Percentiles rank a stretch among this genome's conserved stretches.
Conservation (phyloP, 2,329 filamentous ascomycete species). For the Rhynchosporium graminicola region DNA sequence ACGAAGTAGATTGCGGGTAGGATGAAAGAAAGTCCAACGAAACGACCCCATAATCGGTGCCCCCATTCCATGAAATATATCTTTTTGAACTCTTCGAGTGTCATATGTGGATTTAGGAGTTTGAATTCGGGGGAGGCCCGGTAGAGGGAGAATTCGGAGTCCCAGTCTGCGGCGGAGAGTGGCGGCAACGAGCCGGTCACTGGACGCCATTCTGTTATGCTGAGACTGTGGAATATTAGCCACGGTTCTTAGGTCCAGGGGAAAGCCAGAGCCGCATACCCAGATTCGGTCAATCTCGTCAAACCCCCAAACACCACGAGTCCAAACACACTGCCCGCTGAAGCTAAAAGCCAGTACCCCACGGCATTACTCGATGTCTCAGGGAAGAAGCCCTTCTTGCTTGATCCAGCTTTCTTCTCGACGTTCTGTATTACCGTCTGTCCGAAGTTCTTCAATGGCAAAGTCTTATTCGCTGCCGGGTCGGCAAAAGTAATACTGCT, state of each 20-base stretch:
- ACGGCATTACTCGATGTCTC: conserved; percentile 72
- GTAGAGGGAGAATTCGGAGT: conserved; percentile 91
- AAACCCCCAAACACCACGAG: conserved; percentile 95
- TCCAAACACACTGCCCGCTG: conserved; percentile 90
- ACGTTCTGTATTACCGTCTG: conserved; percentile 29
- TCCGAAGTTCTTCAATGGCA: conserved; percentile 33
- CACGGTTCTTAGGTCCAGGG: neutral
- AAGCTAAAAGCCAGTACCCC: conserved; percentile 90
- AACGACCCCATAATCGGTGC: conserved; percentile 89
- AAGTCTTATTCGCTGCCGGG: conserved; percentile 19
- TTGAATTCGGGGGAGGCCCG: conserved; percentile 89
- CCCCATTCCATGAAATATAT: conserved; percentile 99
- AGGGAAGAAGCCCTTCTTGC: conserved; percentile 35
- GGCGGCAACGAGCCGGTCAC: conserved; percentile 92
- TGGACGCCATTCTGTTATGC: conserved; percentile 98
- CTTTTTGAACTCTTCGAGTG: conserved; percentile 89
- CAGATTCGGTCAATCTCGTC: conserved; percentile 92
- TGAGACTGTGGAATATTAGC: conserved; percentile 60
- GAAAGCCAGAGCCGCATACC: conserved; percentile 55
- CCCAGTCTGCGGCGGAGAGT: conserved; percentile 77
- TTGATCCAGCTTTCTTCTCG: conserved; percentile 13
- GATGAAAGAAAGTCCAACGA: conserved; percentile 88
- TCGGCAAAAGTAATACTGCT: conserved; percentile 31
- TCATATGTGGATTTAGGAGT: conserved; percentile 91
- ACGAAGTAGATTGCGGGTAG: conserved; percentile 88